Base-by-base conservation (phyloP, 2,329 filamentous ascomycete genomes). In the Arthrocladium fulminans region DNA sequence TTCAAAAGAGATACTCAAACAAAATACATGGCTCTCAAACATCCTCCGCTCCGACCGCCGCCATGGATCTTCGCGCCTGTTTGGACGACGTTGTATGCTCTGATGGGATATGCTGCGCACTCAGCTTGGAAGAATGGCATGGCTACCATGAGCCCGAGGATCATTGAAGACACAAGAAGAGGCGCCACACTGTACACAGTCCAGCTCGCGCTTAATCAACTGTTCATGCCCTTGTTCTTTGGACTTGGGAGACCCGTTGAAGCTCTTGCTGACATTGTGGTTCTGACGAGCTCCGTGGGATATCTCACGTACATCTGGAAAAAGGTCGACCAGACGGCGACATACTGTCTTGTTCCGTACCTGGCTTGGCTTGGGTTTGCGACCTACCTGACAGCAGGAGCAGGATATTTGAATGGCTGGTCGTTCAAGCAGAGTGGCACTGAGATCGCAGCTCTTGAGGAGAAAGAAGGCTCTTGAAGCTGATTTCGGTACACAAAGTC, bases 161-260 rank as follows among this genome's bases (percentile, higher is more conserved):
- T 76, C n/a, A 73, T 79, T 41, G 66, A 71, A 29, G 68, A 79
- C 47, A 80, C 84, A 45, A 77, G 78, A 63, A 74, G 80, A 56
- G 84, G 82, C 56, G 83, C 86, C 50, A 86, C 84, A 0, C 75
- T 96, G 24, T 96, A 95, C 72, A 86, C 85, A 2, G 73, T 88
- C 51, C 89, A 96, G 68, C 80, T 96, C 5, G 85, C 76, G 9
- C 73, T 96, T 45, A 96, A 96, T 65, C 72, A 94, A 24, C 66
- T 83, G 47, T 97, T 87, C 87, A 96, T 88, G 78, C 90, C 90
- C 10, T 76, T 96, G 9, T 96, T 96, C 76, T 96, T 95, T 63
- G 76, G 78, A n/a, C 62, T 83, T 44, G 81, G 83, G 55, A 78
- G 79, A 13, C 88, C 88, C 1, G 73, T 83, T 45, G 78, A 80